Evolutionary conservation across 306 rosid genomes (phyloP).

Genomic region (Begonia masoniana): DNA sequence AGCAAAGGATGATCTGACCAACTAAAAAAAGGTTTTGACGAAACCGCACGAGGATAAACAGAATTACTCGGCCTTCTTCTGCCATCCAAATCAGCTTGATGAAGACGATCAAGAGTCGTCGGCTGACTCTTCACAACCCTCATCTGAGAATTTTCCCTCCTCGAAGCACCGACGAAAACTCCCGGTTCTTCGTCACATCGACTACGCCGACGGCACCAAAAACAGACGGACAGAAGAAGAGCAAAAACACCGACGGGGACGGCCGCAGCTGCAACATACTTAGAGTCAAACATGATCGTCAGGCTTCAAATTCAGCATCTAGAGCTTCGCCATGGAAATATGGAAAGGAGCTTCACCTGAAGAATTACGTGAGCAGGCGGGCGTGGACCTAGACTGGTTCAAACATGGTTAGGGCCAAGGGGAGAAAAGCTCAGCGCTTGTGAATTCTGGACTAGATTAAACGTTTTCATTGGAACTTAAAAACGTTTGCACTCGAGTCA

Average conservation of each 20-base stretch:
- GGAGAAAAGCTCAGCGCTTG: no score
- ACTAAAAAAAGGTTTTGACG: slow-evolving; percentile 39
- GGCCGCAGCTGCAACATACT: slow-evolving; percentile 20
- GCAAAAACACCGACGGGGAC: slow-evolving; percentile 10
- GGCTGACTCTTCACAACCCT: slow-evolving; percentile 12
- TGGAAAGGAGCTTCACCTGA: no score
- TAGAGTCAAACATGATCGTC: slow-evolving; percentile 26
- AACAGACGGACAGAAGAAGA: slow-evolving; percentile 6
- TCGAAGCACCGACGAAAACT: neutral
- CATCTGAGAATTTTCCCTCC: slow-evolving; percentile 13
- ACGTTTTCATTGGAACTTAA: neutral
- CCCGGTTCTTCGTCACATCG: neutral
- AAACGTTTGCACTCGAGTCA: neutral
- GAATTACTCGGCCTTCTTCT: slow-evolving; percentile 24
- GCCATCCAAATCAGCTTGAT: slow-evolving; percentile 17
- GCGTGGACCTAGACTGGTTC: slow-evolving; percentile 49
- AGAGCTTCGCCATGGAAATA: no score
- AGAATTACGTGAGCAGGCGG: slow-evolving; percentile 1
- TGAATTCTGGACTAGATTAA: no score
- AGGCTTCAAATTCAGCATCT: neutral
- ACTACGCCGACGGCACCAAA: slow-evolving; percentile 13
- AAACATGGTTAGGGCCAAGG: slow-evolving; percentile 15
- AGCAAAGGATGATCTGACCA: slow-evolving; percentile 71
- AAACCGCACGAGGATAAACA: slow-evolving; percentile 31
- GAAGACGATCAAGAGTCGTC: slow-evolving; percentile 13